Evolutionary conservation across 371 early-diverging fungal genomes (phyloP), one percentile per base, ranked within the genome.

Genomic region (Mitosporidium daphniae): DNA sequence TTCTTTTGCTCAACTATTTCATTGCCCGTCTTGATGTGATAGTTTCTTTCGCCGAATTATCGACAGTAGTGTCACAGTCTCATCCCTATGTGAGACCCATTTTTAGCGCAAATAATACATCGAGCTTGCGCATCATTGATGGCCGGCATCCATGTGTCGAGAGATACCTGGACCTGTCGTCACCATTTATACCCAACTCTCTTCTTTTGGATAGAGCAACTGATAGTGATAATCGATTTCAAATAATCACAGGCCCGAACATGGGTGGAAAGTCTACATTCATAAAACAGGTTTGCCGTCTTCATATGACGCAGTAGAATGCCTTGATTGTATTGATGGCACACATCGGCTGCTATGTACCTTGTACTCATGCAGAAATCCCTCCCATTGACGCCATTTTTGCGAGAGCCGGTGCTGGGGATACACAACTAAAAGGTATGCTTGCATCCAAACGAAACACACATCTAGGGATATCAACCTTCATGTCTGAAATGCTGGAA

Each of bases 401-500:
- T 25, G 71, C 80, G 0, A 51, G 94, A 32, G 75, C 91, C 0
- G 95, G 95, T 3, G 93, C 95, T 0, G 68, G 74, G 14, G 98
- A 97, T 37, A 65, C 65, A 31, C 68, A 75, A 32, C 47, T 70
- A 22, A 72, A 67, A 32, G 30, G 32, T 2, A 24, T 35, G n/a
- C n/a, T n/a, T n/a, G n/a, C n/a, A n/a, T n/a, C n/a, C n/a, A n/a
- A n/a, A n/a, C n/a, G n/a, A n/a, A n/a, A n/a, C n/a, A n/a, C n/a
- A n/a, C n/a, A n/a, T n/a, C n/a, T n/a, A n/a, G 82, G 84, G 14
- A 64, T 78, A 0, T 78, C 80, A 2, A 94, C 98, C 2, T 97
- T 97, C 40, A 93, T 94, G 91, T 69, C 75, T 0, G 98, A 97
- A 48, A 93, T 97, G 98, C 45, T 80, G 7, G 94, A 97, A 42